A percentile compares a stretch with the other conserved stretches of the same genome.
These are phyloP conservation scores for Diaporthe ampelina DNA, from an alignment of 2,329 filamentous ascomycete species.

Conservation along the genomic window DNA sequence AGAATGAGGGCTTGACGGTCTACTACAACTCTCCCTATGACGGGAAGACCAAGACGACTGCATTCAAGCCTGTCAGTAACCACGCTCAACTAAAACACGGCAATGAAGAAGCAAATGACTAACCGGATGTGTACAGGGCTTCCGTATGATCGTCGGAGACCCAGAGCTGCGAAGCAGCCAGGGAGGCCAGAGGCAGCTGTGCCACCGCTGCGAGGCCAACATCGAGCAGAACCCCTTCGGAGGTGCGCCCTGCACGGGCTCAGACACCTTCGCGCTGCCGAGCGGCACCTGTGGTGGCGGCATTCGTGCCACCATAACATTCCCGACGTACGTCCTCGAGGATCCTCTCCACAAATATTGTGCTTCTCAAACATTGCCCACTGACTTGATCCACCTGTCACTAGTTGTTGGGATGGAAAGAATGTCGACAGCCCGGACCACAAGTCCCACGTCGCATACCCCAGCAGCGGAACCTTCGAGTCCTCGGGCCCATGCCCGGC, in stretches of 20 bases:
- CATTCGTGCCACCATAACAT: constrained; percentile 47
- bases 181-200: constrained; percentile 43
- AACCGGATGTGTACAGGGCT: constrained; percentile 49
- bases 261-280: constrained; percentile 45
- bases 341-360: no score
- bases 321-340: constrained; percentile 40
- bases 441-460: constrained; percentile 50
- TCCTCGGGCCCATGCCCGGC: constrained; percentile 47
- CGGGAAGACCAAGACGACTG: constrained; percentile 52
- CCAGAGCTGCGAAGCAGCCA: constrained; percentile 43
- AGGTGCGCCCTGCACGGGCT: constrained; percentile 23
- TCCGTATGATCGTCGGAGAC: constrained; percentile 62
- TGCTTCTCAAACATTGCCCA: background rate
- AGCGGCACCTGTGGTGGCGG: constrained; percentile 45
- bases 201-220: constrained; percentile 50
- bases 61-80: constrained; percentile 54
- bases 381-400: background rate
- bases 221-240: constrained; percentile 45
- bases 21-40: constrained; percentile 57
- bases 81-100: background rate
- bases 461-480: constrained; percentile 38
- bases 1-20: constrained; percentile 56
- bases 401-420: constrained; percentile 49
- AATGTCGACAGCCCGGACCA: constrained; percentile 50
- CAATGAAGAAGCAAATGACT: constrained; percentile 1